These are phyloP conservation scores for Monilinia fructigena DNA, from an alignment of 2,329 filamentous ascomycete genomes.

Conservation along the genomic window DNA sequence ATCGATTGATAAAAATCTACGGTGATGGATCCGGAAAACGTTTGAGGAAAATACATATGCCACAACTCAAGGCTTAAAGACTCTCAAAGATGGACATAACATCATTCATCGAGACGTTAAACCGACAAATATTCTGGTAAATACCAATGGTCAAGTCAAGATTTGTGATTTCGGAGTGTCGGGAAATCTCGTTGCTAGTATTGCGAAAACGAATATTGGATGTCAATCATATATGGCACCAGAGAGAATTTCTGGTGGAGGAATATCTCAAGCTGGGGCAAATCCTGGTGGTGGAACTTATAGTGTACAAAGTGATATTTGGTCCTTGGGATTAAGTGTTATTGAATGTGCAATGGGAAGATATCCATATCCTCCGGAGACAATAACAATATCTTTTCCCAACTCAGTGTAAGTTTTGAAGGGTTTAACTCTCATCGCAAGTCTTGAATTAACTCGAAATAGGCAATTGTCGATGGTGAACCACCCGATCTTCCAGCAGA, in stretches of 20 bases:
- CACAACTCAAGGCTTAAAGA: slow-evolving; percentile 87
- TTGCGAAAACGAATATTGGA: slow-evolving; percentile 97
- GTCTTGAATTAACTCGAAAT: slow-evolving; percentile 23
- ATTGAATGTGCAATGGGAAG: slow-evolving; percentile 93
- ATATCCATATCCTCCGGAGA: slow-evolving; percentile 96
- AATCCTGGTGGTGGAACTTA: slow-evolving; percentile 79
- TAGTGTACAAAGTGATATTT: slow-evolving; percentile 96
- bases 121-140: slow-evolving; percentile 96
- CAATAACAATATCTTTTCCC: slow-evolving; percentile 96
- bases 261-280: slow-evolving; percentile 67
- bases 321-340: slow-evolving; percentile 90
- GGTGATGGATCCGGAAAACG: slow-evolving; percentile 79
- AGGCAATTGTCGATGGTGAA: slow-evolving; percentile 99
- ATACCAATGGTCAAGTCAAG: slow-evolving; percentile 87
- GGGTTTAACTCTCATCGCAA: not conserved
- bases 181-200: slow-evolving; percentile 93
- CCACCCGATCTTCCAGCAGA: slow-evolving; percentile 80
- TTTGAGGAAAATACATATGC: slow-evolving; percentile 86
- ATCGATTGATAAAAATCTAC: slow-evolving; percentile 96
- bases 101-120: slow-evolving; percentile 99
- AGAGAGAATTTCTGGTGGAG: slow-evolving; percentile 87
- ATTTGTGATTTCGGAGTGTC: slow-evolving; percentile 98
- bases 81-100: slow-evolving; percentile 95
- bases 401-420: slow-evolving; percentile 75
- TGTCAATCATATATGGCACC: slow-evolving; percentile 99